Evolutionary conservation across 805 yeast species (phyloP).

Genomic region (Candida ponderosae): DNA sequence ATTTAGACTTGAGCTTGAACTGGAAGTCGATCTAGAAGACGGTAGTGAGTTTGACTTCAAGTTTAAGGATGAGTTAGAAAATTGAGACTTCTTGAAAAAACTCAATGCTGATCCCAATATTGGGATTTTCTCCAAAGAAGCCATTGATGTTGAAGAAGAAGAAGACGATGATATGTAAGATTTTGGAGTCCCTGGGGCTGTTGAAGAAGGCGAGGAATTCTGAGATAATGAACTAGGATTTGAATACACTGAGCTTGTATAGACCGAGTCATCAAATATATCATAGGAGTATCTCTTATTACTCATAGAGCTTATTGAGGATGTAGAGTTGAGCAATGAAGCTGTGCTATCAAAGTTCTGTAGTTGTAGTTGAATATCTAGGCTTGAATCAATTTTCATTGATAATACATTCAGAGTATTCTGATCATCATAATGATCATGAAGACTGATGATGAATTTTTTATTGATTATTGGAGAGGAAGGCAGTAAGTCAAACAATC

Average conservation of each 20-base stretch:
- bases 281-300: constrained; percentile 57
- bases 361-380: not conserved
- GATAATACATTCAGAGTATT: not conserved
- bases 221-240: not conserved
- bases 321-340: no score
- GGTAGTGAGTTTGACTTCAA: constrained; percentile 1
- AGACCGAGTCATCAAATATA: constrained; percentile 58
- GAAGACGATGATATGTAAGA: constrained; percentile 5
- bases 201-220: not conserved
- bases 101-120: constrained; percentile 15
- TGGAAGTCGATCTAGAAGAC: constrained; percentile 3
- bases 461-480: constrained; percentile 38
- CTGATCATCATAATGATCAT: constrained; percentile 5
- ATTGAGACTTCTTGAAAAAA: constrained; percentile 15
- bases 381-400: not conserved
- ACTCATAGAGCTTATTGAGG: no score
- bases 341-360: not conserved
- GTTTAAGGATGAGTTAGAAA: constrained; percentile 1
- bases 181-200: constrained; percentile 3
- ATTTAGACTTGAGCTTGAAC: not conserved
- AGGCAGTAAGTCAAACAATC: constrained; percentile 13
- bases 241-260: constrained; percentile 20
- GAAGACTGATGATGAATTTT: constrained; percentile 36
- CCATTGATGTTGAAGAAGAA: constrained; percentile 10
- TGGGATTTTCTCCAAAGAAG: constrained; percentile 14